Evolutionary conservation across 441 rosid genomes (phyloP), one percentile per base, ranked within the genome.

Genomic region (Isatis lusitanica): DNA sequence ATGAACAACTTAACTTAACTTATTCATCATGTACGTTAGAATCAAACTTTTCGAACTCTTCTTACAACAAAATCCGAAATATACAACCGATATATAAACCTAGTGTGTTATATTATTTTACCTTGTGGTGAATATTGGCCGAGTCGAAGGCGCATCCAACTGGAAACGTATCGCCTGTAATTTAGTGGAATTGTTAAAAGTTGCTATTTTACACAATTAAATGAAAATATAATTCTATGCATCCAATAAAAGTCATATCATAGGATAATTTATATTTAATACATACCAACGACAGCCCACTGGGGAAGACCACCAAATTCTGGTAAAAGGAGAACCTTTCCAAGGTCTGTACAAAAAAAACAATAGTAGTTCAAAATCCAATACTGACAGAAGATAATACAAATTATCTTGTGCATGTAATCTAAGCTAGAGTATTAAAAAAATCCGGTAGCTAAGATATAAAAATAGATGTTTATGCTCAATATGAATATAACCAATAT

Each of bases 211-310:
- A 15, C 39, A 60, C 18, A 57, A 42, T 33, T 7, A 69, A n/a
- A 58, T 17, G 50, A 69, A 55, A 76, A 3, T 58, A 58, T 58
- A 17, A 36, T 5, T 36, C 5, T 3, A 35, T 7, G 9, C 40
- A 1, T 55, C 60, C 17, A 15, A 42, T 6, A 57, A 24, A 26
- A 13, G 40, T 36, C n/a, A 9, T 33, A 55, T 21, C n/a, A 36
- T 13, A 55, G 3, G 26, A 62, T 53, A 24, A 73, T 7, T 44
- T 11, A 57, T 12, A 6, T 24, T 33, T 31, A 31, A 21, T 11
- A 62, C 85, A 56, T n/a, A 83, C 92, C 90, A 28, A 86, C 88
- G 21, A 85, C 90, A 40, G 85, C 80, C 93, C 90, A 86, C 17
- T 85, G 93, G 12, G 89, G 88, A 70, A 86, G 87, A 65, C 74